Evolutionary conservation across 495 filamentous ascomycete species (phyloP), one percentile per base, ranked within the genome.

Genomic region (Aspergillus sclerotioniger): DNA sequence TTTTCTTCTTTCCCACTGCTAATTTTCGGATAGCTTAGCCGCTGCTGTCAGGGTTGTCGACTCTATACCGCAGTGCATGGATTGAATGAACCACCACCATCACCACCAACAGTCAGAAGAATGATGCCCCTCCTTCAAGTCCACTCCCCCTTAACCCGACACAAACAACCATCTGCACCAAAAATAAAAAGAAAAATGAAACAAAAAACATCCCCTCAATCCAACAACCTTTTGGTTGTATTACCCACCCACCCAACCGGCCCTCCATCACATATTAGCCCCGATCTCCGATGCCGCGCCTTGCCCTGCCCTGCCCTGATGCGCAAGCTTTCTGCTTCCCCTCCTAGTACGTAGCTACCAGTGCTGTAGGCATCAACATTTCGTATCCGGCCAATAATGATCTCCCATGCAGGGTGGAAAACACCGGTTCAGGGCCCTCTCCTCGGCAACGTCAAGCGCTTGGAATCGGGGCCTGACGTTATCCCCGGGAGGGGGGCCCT

Each of bases 21-120:
- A 32, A 32, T 16, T 50, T 10, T n/a, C n/a, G 16, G 47, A 16
- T 16, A 6, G 25, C 47, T 50, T 31, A n/a, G 47, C 47, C 47
- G 47, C 25, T 49, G 47, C 47, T 50, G 47, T 50, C 47, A 50
- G 47, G 19, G n/a, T 32, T 25, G 20, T 25, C 47, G 6, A 1
- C 1, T n/a, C 33, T 37, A 37, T 37, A 37, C 33, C n/a, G n/a
- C n/a, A n/a, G n/a, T 25, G 25, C 25, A 25, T 25, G 25, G 25
- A n/a, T n/a, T n/a, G n/a, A n/a, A n/a, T n/a, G n/a, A n/a, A n/a
- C n/a, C n/a, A n/a, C n/a, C n/a, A n/a, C n/a, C n/a, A n/a, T n/a
- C n/a, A n/a, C n/a, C n/a, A n/a, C n/a, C n/a, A n/a, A n/a, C n/a
- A n/a, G n/a, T n/a, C n/a, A n/a, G n/a, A n/a, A n/a, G n/a, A n/a